Percentiles rank a stretch among this genome's conserved stretches.
Evolutionary conservation across 495 filamentous ascomycete genomes (phyloP).

Genomic region (Aspergillus saccharolyticus): DNA sequence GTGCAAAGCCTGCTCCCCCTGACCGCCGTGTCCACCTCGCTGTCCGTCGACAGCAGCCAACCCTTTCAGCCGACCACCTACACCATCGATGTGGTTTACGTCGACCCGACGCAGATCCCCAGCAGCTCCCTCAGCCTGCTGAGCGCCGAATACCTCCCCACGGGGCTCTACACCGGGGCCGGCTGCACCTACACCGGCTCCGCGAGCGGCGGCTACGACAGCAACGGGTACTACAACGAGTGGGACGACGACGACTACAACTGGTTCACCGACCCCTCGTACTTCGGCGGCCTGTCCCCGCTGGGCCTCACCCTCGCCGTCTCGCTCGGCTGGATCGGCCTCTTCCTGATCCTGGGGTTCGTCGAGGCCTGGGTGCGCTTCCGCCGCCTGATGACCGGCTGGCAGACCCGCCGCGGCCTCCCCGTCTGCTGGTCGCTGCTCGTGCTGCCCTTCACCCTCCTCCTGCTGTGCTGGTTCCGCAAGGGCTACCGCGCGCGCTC

Average conservation of each 20-base stretch:
- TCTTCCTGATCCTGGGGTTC: constrained; percentile 44
- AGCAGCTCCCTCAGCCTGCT: constrained; percentile 19
- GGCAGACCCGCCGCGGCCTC: constrained; percentile 42
- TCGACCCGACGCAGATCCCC: constrained; percentile 30
- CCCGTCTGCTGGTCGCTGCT: constrained; percentile 44
- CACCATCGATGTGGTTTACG: constrained; percentile 26
- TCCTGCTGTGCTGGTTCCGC: constrained; percentile 37
- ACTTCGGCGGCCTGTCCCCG: constrained; percentile 27
- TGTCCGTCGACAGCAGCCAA: constrained; percentile 22
- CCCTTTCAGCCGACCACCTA: constrained; percentile 28
- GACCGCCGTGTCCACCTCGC: constrained; percentile 25
- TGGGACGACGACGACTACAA: constrained; percentile 6
- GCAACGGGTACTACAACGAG: constrained; percentile 9
- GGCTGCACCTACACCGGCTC: constrained; percentile 4
- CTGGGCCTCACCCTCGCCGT: constrained; percentile 36
- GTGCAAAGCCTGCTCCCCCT: constrained; percentile 18
- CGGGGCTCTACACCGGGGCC: constrained; percentile 15
- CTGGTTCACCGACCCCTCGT: constrained; percentile 26
- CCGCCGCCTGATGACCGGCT: constrained; percentile 47
- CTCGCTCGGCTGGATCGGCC: constrained; percentile 36
- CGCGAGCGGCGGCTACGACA: not conserved
- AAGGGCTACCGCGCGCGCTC: constrained; percentile 35
- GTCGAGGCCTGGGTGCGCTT: constrained; percentile 48
- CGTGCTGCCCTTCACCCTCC: constrained; percentile 31
- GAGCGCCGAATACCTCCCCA: constrained; percentile 19